Base-by-base conservation (phyloP, 345 rosid species). In the Pugionium dolabratum region DNA sequence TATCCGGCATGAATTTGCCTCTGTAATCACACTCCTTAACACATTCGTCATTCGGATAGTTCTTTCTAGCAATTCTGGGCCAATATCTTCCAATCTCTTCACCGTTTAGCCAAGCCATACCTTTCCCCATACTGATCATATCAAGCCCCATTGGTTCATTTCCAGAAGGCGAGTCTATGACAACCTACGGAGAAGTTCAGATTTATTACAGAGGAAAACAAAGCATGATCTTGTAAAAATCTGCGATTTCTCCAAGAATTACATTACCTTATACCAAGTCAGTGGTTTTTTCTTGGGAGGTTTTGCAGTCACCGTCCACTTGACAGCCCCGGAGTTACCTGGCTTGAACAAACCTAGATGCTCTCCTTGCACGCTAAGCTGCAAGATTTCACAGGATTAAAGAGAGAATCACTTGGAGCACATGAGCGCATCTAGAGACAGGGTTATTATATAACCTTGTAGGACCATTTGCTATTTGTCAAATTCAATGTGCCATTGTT, bases 81-180 rank as follows among this genome's bases (percentile, higher is more conserved):
- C 89, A 94, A 71, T 84, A 94, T 79, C 95, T 90, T 66, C 99
- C 99, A 48, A 94, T 86, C 71, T 85, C 91, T 83, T 94, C 89
- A n/a, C 99, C 99, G 29, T 90, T 88, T 79, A 94, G 76, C 99
- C 99, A 90, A 44, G 95, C 99, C 72, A 84, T 85, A 30, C 97
- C 97, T 83, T 94, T 94, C 48, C 96, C 99, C 97, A 90, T 86
- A 55, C 80, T 74, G 54, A 88, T 50, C 99, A 94, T 90, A 69
- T 90, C 97, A 43, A 90, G 73, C 65, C 95, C 99, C 9, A 86
- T 71, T 2, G 96, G 99, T 70, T 90, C 99, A 84, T 80, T 72
- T 25, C 97, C 96, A 0, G 82, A 57, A 54, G 99, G 99, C 72
- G 82, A 59, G 60, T 88, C 89, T 64, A 94, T 83, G 46, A 80